Percentiles rank a stretch among this genome's conserved stretches.
Evolutionary conservation across 1,284 basidiomycete species (phyloP).

Genomic region (Quambalaria eucalypti): DNA sequence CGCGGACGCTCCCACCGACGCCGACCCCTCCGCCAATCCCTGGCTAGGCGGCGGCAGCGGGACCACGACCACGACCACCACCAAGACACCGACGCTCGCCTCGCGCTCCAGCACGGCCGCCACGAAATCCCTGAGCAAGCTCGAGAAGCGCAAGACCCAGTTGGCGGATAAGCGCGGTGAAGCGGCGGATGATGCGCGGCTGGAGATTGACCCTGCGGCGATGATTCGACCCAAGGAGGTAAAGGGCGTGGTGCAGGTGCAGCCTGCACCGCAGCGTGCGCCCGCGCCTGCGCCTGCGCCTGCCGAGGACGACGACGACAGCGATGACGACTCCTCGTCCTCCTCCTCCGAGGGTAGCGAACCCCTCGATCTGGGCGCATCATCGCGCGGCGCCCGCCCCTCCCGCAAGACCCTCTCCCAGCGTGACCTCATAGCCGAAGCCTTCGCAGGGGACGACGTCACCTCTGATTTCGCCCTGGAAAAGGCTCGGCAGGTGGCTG

Average conservation of each 20-base stretch:
- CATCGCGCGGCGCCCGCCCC: neutral
- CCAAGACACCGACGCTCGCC: neutral
- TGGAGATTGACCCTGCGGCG: slow-evolving; percentile 16
- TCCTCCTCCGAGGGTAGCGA: slow-evolving; percentile 7
- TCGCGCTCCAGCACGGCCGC: slow-evolving; percentile 11
- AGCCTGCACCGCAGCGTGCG: neutral
- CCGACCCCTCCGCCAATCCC: slow-evolving; percentile 14
- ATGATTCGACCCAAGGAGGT: slow-evolving; percentile 1
- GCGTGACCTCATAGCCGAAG: slow-evolving; percentile 78
- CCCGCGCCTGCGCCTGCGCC: neutral
- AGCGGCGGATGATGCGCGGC: slow-evolving; percentile 14
- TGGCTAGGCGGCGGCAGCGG: too few species aligned
- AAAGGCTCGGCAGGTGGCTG: slow-evolving; percentile 67
- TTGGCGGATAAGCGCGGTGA: slow-evolving; percentile 12
- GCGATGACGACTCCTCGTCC: slow-evolving; percentile 1
- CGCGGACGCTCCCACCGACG: neutral
- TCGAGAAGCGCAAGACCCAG: slow-evolving; percentile 13
- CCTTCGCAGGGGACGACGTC: slow-evolving; percentile 94
- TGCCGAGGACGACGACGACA: neutral
- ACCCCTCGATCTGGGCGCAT: too few species aligned
- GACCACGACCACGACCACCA: neutral
- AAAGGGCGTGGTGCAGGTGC: neutral
- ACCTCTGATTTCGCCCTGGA: slow-evolving; percentile 76
- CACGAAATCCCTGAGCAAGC: slow-evolving; percentile 15
- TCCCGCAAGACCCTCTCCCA: slow-evolving; percentile 60